Evolutionary conservation across 192 early-diverging fungal genomes (phyloP).

Genomic region (Spizellomyces sp.): DNA sequence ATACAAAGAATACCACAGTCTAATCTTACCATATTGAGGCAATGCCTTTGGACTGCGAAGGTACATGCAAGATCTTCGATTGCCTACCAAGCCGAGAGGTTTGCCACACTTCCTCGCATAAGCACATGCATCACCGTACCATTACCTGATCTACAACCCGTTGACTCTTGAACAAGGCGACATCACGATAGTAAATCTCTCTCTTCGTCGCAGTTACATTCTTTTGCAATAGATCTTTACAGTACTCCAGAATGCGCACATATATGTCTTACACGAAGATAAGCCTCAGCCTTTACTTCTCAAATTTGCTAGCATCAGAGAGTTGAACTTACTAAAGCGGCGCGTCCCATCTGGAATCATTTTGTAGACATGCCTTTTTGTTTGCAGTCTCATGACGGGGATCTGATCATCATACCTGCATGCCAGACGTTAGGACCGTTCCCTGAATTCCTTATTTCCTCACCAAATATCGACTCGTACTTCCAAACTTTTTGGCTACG

Average conservation of each 20-base stretch:
- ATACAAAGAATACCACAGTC: too few species aligned
- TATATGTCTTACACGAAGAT: slow-evolving; percentile 2
- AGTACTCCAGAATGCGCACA: slow-evolving; percentile 30
- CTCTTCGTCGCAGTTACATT: slow-evolving; percentile 39
- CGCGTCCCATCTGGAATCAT: not conserved
- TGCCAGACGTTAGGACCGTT: too few species aligned
- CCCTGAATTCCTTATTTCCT: too few species aligned
- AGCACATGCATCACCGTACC: too few species aligned
- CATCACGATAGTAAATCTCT: slow-evolving; percentile 42
- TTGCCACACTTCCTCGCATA: too few species aligned
- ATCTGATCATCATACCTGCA: too few species aligned
- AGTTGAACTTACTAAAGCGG: slow-evolving; percentile 6
- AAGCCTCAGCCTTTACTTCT: too few species aligned
- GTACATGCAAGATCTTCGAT: slow-evolving; percentile 42
- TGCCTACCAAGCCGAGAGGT: not conserved
- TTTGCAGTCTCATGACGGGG: too few species aligned
- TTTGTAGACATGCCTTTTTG: not conserved
- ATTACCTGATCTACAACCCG: slow-evolving; percentile 31
- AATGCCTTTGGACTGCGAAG: slow-evolving; percentile 28
- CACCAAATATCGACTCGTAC: not conserved
- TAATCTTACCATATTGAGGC: slow-evolving; percentile 22
- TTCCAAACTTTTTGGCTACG: slow-evolving; percentile 19
- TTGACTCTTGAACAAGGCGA: slow-evolving; percentile 32
- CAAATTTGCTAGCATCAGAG: not conserved
- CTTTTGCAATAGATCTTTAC: slow-evolving; percentile 16